Evolutionary conservation across 257 asterid species (phyloP), one percentile per base, ranked within the genome.

Genomic region (Asclepias syriaca): DNA sequence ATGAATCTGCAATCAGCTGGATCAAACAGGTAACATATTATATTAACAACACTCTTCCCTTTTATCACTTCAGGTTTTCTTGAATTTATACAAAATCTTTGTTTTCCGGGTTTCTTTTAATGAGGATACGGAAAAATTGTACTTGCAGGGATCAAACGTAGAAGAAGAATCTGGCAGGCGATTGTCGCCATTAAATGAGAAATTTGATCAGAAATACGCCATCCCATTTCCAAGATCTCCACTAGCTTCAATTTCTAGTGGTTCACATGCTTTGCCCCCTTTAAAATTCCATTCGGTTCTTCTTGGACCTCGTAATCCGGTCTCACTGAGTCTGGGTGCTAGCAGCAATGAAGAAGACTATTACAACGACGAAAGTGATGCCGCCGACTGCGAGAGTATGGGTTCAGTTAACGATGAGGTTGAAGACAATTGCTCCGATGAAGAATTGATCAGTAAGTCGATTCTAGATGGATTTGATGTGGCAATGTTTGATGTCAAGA

Each of bases 1-100:
- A 94, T 54, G 97, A 87, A 74, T 88, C 80, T 57, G 98, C 99
- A 39, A 88, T 94, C 79, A 83, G 83, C 58, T 94, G 99, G 99
- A 80, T 94, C 85, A 88, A 91, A 13, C 89, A 87, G 96, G 99
- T 94, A 81, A 55, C 46, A 15, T 43, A 58, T 68, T 75, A 63
- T 75, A 63, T 37, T 22, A 27, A n/a, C 3, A 1, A 48, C 16
- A 16, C 56, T 12, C 10, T 65, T 14, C 16, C 9, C 43, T 66
- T 66, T 58, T 29, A n/a, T 16, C 2, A 8, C 37, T 21, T 37
- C 45, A 29, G 6, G 8, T 73, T 34, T 34, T 73, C 65, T 72
- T 72, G 60, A 45, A 46, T 27, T 29, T 8, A 46, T 48, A 1
- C 4, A 21, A 43, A 0, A 15, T 3, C 10, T 43, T 43, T 15